Percentiles rank a stretch among this genome's conserved stretches.
These are phyloP conservation scores for Leucosporidium creatinivorum DNA, from an alignment of 768 basidiomycete species.

Conservation along the genomic window DNA sequence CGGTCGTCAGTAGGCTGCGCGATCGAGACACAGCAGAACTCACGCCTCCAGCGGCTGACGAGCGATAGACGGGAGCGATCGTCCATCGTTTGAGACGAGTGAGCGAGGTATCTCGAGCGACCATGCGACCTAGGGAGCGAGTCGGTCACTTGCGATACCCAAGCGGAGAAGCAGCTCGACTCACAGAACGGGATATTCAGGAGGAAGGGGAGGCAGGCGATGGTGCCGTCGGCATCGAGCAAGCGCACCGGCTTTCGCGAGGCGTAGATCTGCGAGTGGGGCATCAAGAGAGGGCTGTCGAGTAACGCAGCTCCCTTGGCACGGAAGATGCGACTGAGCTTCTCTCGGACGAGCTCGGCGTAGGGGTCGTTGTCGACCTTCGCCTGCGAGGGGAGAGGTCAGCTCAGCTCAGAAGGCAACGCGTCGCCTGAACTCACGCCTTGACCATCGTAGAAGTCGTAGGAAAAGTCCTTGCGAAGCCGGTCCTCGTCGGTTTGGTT, in stretches of 20 bases:
- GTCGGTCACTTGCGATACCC: no score
- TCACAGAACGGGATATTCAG: slow-evolving; percentile 34
- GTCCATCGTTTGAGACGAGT: slow-evolving; percentile 39
- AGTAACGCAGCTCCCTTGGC: slow-evolving; percentile 33
- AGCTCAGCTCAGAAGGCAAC: not conserved
- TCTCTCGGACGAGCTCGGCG: slow-evolving; percentile 33
- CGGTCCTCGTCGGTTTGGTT: slow-evolving; percentile 31
- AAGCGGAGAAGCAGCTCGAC: no score
- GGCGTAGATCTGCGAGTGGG: slow-evolving; percentile 32
- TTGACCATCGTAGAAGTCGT: slow-evolving; percentile 31
- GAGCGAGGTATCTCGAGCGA: slow-evolving; percentile 34
- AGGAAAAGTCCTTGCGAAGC: slow-evolving; percentile 28
- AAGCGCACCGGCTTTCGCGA: slow-evolving; percentile 33
- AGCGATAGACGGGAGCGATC: slow-evolving; percentile 37
- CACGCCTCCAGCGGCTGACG: slow-evolving; percentile 33
- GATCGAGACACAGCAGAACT: not conserved
- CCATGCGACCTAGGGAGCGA: slow-evolving; percentile 24
- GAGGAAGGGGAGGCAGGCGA: not conserved
- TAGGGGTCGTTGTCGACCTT: slow-evolving; percentile 35
- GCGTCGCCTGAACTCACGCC: not conserved
- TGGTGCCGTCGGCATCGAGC: slow-evolving; percentile 31
- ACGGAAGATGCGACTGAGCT: slow-evolving; percentile 33
- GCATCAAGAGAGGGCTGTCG: slow-evolving; percentile 35
- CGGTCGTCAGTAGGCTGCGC: no score
- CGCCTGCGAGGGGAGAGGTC: slow-evolving; percentile 1